phyloP scores from a whole-genome alignment of 1,284 basidiomycete species.

The Neolentinus lepideus region DNA sequence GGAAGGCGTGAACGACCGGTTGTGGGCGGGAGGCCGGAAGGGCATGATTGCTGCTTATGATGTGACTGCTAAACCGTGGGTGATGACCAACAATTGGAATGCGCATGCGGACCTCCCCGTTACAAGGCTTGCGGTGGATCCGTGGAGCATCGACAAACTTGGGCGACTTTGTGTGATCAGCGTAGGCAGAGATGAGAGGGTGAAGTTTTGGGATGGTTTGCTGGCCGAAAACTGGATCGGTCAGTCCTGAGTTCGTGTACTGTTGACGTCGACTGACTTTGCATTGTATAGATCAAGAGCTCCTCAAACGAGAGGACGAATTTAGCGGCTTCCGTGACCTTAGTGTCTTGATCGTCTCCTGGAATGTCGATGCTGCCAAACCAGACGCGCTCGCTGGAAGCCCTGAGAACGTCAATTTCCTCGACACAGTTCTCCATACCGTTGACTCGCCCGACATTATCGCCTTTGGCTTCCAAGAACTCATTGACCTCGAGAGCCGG shows the following conservation, averaged over 20 bases:
- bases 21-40: slow-evolving; percentile 84
- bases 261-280: slow-evolving; percentile 5
- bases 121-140: slow-evolving; percentile 65
- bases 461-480: slow-evolving; percentile 92
- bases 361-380: slow-evolving; percentile 89
- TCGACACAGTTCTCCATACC: slow-evolving; percentile 63
- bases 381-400: slow-evolving; percentile 66
- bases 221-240: slow-evolving; percentile 84
- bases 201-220: slow-evolving; percentile 89
- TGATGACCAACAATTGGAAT: slow-evolving; percentile 84
- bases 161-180: slow-evolving; percentile 69
- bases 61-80: slow-evolving; percentile 68
- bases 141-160: slow-evolving; percentile 59
- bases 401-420: slow-evolving; percentile 63
- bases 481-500: slow-evolving; percentile 89
- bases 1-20: slow-evolving; percentile 70
- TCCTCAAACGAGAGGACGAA: slow-evolving; percentile 66
- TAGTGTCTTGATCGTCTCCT: slow-evolving; percentile 80
- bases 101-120: slow-evolving; percentile 82
- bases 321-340: slow-evolving; percentile 80
- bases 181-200: slow-evolving; percentile 67
- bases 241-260: slow-evolving; percentile 27
- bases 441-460: slow-evolving; percentile 83
- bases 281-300: slow-evolving; percentile 51
- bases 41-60: slow-evolving; percentile 86